Base-by-base conservation (phyloP, 148 eudicot genomes). In the Simmondsia chinensis region DNA sequence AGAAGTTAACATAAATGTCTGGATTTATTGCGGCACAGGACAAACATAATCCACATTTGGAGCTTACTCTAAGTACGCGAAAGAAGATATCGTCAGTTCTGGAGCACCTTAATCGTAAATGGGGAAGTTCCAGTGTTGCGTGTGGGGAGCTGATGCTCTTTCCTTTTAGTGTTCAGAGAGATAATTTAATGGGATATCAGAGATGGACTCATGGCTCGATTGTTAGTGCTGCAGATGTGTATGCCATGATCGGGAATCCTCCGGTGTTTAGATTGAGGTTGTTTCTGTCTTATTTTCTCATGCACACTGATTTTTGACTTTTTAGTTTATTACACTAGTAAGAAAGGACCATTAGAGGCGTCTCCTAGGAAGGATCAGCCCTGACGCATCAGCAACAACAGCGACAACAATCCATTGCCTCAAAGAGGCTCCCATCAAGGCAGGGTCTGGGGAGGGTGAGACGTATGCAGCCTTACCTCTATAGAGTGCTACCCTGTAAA, bases 31-130 rank as follows among this genome's bases (percentile, higher is more conserved):
- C 43, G 63, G 24, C 44, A 10, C 94, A 93, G 99, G 94, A 86
- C 52, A 68, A 83, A 59, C 87, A 71, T 65, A 93, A 93, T 67
- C 99, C 99, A 22, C 76, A 82, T 48, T 68, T 93, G 65, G 99
- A 93, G 75, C 89, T 93, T 55, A 93, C 94, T 43, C 59, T 93
- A 59, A 80, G 89, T 43, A 52, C 77, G 22, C 69, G 84, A 47
- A 93, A 93, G 72, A 93, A 83, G 70, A 82, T 93, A 66, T 76
- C 91, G 50, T 93, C 99, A 5, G 73, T 93, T 45, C 39, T 86
- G 60, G 99, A 93, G 48, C 99, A 86, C 57, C 83, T 93, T 48
- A 71, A 72, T 54, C 95, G 89, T 51, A 93, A 93, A 61, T 93
- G 99, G 99, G 99, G 96, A 24, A 69, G 53, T 59, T 80, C 87